Conservation (phyloP, 805 yeast species). For the Pachysolen tannophilus region DNA sequence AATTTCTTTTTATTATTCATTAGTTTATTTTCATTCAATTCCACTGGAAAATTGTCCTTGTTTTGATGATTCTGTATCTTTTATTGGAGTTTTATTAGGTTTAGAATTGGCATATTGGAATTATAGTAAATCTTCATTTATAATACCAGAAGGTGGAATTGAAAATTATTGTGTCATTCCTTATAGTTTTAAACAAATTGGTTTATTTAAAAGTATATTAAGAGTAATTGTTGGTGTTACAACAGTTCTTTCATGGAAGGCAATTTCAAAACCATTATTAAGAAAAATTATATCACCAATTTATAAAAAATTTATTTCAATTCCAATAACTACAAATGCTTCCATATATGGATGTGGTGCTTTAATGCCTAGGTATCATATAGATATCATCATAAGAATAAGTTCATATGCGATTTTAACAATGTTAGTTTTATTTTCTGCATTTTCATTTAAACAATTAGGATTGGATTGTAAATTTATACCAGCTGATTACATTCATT, state of each 20-base stretch:
- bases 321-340: neutral
- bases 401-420: too few relatives aligned
- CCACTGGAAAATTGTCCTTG: slow-evolving; percentile 96
- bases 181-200: slow-evolving; percentile 32
- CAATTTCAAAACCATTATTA: slow-evolving; percentile 59
- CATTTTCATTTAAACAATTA: too few relatives aligned
- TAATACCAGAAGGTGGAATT: neutral
- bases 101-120: slow-evolving; percentile 52
- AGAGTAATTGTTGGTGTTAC: slow-evolving; percentile 58
- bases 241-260: slow-evolving; percentile 66
- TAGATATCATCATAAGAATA: slow-evolving; percentile 72
- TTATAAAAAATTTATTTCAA: slow-evolving; percentile 14
- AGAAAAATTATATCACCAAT: slow-evolving; percentile 51
- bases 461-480: too few relatives aligned
- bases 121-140: neutral
- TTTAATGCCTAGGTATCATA: slow-evolving; percentile 56
- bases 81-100: slow-evolving; percentile 81
- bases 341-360: slow-evolving; percentile 31
- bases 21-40: slow-evolving; percentile 64
- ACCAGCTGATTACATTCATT: too few relatives aligned
- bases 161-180: slow-evolving; percentile 26
- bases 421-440: too few relatives aligned
- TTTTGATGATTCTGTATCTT: slow-evolving; percentile 91
- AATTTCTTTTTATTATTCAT: slow-evolving; percentile 32
- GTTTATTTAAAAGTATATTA: slow-evolving; percentile 29